phyloP scores from a whole-genome alignment of 805 yeast species.

The Candida qinlingensis region DNA sequence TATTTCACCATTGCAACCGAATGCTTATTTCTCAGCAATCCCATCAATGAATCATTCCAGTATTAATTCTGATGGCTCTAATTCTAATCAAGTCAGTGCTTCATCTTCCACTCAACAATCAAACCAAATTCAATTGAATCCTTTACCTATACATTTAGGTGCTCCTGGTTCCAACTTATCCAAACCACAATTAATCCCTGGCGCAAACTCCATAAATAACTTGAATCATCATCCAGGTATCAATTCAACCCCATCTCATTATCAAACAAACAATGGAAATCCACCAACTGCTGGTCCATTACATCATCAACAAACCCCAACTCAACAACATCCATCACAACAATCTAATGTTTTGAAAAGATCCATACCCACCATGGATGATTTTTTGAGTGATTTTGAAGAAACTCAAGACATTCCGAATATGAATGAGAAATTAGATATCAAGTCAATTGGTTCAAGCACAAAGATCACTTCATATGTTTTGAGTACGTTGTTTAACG shows the following conservation, averaged over 20 bases:
- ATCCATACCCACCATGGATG: slow-evolving; percentile 17
- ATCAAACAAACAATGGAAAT: no score
- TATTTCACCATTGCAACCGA: slow-evolving; percentile 7
- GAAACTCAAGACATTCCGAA: slow-evolving; percentile 15
- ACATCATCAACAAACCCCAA: background rate
- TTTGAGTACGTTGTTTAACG: slow-evolving; percentile 14
- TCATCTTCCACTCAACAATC: background rate
- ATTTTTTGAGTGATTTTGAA: slow-evolving; percentile 23
- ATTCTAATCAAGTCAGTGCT: background rate
- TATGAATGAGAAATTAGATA: slow-evolving; percentile 8
- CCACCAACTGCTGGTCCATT: no score
- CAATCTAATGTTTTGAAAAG: no score
- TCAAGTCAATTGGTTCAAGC: slow-evolving; percentile 16
- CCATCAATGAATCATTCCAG: background rate
- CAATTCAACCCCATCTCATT: no score
- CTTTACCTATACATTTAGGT: background rate
- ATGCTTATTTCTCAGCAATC: slow-evolving; percentile 1
- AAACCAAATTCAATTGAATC: background rate
- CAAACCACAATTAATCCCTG: background rate
- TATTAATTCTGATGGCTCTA: background rate
- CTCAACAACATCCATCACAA: background rate
- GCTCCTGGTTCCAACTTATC: background rate
- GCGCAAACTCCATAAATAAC: background rate
- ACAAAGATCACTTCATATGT: slow-evolving; percentile 15
- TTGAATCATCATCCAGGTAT: background rate